A percentile compares a stretch with the other conserved stretches of the same genome.
Conservation (phyloP, 202 grass and related monocot genomes). For the Musa balbisiana region DNA sequence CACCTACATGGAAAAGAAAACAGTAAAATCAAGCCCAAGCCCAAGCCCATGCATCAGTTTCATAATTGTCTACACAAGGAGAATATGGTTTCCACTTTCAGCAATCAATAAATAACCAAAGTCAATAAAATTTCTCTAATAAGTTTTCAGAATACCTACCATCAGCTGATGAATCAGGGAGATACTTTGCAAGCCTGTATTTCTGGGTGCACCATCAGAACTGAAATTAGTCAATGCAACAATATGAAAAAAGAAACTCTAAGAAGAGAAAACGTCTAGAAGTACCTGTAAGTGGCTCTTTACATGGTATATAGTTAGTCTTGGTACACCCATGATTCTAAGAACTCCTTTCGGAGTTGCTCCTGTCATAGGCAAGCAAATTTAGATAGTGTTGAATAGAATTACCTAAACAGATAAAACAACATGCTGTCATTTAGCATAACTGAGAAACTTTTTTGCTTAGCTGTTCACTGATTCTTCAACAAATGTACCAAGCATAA, state of each 20-base stretch:
- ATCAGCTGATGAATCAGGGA: constrained; percentile 73
- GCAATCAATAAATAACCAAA: constrained; percentile 1
- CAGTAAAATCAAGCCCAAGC: constrained; percentile 26
- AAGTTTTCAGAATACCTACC: constrained; percentile 39
- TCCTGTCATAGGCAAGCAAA: constrained; percentile 32
- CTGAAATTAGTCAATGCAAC: constrained; percentile 27
- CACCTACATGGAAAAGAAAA: constrained; percentile 35
- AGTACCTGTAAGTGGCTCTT: constrained; percentile 98
- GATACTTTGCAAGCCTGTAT: constrained; percentile 92
- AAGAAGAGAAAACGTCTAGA: constrained; percentile 13
- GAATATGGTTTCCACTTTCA: not conserved
- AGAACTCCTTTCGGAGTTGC: constrained; percentile 98
- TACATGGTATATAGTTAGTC: constrained; percentile 96
- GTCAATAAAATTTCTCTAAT: not conserved
- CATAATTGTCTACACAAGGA: not conserved
- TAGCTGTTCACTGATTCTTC: not conserved
- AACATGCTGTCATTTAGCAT: not conserved
- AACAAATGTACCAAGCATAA: not conserved
- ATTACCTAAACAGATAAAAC: not conserved
- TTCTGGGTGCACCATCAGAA: constrained; percentile 41
- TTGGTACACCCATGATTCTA: constrained; percentile 72
- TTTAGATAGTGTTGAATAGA: not conserved
- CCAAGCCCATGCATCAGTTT: constrained; percentile 21
- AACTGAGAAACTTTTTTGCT: not conserved
- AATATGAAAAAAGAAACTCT: not conserved